These are phyloP conservation scores for Pugionium dolabratum DNA, from an alignment of 345 rosid species.

Conservation along the genomic window DNA sequence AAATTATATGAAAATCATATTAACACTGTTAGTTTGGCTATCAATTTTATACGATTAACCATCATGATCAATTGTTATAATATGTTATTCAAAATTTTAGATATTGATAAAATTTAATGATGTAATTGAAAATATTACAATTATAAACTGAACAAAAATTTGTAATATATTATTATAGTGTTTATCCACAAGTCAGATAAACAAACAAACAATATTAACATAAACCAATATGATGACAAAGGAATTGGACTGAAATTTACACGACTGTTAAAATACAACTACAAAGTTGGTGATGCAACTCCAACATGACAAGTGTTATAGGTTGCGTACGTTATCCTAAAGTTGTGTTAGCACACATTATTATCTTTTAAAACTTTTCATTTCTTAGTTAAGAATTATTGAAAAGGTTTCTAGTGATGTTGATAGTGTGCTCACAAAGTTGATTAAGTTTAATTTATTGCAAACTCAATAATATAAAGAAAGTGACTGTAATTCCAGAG, in stretches of 20 bases:
- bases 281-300: conserved; percentile 9
- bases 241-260: conserved; percentile 7
- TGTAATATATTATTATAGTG: background rate
- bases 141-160: background rate
- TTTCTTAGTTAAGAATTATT: background rate
- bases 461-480: conserved; percentile 3
- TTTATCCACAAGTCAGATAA: too few relatives aligned
- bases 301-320: conserved; percentile 24
- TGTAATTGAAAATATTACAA: too few relatives aligned
- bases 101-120: too few relatives aligned
- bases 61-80: too few relatives aligned
- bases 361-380: background rate
- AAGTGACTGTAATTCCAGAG: background rate
- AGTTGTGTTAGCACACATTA: background rate
- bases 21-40: too few relatives aligned
- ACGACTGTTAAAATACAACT: background rate
- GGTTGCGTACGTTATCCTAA: conserved; percentile 17
- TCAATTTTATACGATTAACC: too few relatives aligned
- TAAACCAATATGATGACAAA: conserved; percentile 19
- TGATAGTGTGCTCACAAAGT: background rate
- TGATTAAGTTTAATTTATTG: background rate
- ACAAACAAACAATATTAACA: background rate
- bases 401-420: background rate
- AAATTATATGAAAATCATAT: too few relatives aligned
- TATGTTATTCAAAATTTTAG: too few relatives aligned